These are phyloP conservation scores for Amylostereum areolatum DNA, from an alignment of 1,284 basidiomycete genomes.

Conservation along the genomic window DNA sequence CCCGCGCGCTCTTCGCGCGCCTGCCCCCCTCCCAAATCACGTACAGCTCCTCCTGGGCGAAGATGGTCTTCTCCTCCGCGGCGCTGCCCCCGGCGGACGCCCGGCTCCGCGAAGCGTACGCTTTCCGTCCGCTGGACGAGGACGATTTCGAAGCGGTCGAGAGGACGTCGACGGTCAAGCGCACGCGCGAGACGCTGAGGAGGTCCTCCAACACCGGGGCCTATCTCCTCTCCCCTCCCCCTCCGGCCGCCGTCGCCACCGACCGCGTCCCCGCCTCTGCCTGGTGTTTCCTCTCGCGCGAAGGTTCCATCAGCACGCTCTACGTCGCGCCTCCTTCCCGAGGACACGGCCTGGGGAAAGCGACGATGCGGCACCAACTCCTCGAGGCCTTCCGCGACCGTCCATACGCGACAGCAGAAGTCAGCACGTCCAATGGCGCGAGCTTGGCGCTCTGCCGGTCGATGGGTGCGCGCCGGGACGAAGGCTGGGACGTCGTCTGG, in stretches of 20 bases:
- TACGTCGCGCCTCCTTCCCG: slow-evolving; percentile 6
- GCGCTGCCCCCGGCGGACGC: not conserved
- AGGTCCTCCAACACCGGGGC: slow-evolving; percentile 6
- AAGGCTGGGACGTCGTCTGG: slow-evolving; percentile 5
- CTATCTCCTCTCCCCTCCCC: no score
- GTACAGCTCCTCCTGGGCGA: not conserved
- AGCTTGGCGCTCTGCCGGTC: slow-evolving; percentile 4
- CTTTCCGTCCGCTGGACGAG: not conserved
- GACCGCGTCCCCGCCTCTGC: slow-evolving; percentile 3
- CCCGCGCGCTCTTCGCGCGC: not conserved
- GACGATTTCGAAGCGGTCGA: slow-evolving; percentile 8
- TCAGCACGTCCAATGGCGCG: not conserved
- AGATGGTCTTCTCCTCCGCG: slow-evolving; percentile 5
- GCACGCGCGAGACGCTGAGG: not conserved
- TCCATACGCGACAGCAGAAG: slow-evolving; percentile 2
- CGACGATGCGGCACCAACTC: slow-evolving; percentile 6
- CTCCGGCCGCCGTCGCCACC: not conserved
- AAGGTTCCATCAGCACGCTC: slow-evolving; percentile 7
- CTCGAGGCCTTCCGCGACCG: slow-evolving; percentile 2
- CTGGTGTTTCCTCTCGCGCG: slow-evolving; percentile 8
- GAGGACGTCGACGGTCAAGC: slow-evolving; percentile 1
- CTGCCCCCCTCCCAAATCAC: not conserved
- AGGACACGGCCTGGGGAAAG: slow-evolving; percentile 5
- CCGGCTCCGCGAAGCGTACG: not conserved
- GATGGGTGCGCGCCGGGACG: slow-evolving; percentile 4